Evolutionary conservation across 164 flowering plant genomes (phyloP).

Genomic region (Berberis thunbergii): DNA sequence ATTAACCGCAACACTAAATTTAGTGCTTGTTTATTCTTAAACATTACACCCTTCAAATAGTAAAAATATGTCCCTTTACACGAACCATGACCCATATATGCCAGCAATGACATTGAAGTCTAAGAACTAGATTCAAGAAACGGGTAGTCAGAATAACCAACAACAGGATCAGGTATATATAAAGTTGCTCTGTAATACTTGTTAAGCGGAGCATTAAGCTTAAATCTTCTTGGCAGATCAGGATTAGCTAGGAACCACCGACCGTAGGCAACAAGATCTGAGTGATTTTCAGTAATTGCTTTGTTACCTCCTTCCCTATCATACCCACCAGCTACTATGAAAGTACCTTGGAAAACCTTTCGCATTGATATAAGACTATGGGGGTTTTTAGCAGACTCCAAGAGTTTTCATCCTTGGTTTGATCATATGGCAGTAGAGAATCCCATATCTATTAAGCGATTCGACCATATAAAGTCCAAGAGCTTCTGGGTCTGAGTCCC

Average conservation of each 20-base stretch:
- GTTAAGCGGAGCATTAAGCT: constrained; percentile 13
- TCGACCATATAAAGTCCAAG: too few relatives aligned
- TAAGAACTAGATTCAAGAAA: constrained; percentile 8
- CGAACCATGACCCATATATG: too few relatives aligned
- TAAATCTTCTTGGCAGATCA: constrained; percentile 12
- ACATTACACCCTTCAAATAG: too few relatives aligned
- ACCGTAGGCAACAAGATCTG: constrained; percentile 16
- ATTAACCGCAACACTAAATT: too few relatives aligned
- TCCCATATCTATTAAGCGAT: too few relatives aligned
- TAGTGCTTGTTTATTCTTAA: too few relatives aligned
- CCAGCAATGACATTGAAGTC: too few relatives aligned
- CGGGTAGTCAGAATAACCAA: constrained; percentile 19
- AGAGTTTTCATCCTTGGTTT: constrained; percentile 14
- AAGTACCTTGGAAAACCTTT: constrained; percentile 19
- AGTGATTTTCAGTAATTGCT: constrained; percentile 9
- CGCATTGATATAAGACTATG: constrained; percentile 14
- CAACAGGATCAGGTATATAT: constrained; percentile 14
- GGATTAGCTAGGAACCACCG: constrained; percentile 17
- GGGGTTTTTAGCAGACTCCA: constrained; percentile 1
- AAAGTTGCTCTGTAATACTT: constrained; percentile 15
- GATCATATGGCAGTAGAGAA: constrained; percentile 12
- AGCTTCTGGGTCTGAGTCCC: too few relatives aligned
- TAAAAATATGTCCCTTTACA: too few relatives aligned
- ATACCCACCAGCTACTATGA: constrained; percentile 12
- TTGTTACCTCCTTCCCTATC: constrained; percentile 12